Conservation (phyloP, 2,329 filamentous ascomycete species). For the Botrytis hyacinthi region DNA sequence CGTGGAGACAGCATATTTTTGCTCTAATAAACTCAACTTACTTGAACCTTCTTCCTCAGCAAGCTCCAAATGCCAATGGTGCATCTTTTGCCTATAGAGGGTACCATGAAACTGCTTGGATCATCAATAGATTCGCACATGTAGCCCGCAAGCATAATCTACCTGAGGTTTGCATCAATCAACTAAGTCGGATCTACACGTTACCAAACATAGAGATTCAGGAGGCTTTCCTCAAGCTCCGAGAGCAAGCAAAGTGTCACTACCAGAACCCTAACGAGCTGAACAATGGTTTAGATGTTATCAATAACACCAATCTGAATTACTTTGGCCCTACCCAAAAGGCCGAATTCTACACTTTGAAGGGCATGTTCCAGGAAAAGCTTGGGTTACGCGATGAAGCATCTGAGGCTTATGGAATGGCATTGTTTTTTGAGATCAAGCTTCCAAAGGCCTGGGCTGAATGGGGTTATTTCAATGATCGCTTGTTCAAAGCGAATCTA, state of each 20-base stretch:
- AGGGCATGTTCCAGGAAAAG: slow-evolving; percentile 98
- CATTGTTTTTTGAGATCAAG: slow-evolving; percentile 92
- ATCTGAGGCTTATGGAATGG: slow-evolving; percentile 90
- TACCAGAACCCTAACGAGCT: slow-evolving; percentile 95
- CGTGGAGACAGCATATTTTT: slow-evolving; percentile 99
- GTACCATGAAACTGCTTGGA: slow-evolving; percentile 99
- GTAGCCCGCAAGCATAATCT: slow-evolving; percentile 96
- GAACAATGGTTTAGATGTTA: slow-evolving; percentile 90
- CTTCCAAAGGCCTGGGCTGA: slow-evolving; percentile 98
- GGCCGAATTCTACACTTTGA: slow-evolving; percentile 97
- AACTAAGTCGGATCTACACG: slow-evolving; percentile 96
- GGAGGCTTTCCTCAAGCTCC: slow-evolving; percentile 93
- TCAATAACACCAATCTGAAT: slow-evolving; percentile 98
- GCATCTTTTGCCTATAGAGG: slow-evolving; percentile 95
- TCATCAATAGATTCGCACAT: slow-evolving; percentile 98
- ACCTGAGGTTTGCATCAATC: slow-evolving; percentile 94
- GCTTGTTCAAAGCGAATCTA: slow-evolving; percentile 90
- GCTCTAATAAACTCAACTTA: slow-evolving; percentile 95
- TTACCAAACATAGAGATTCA: slow-evolving; percentile 99
- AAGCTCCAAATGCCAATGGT: slow-evolving; percentile 77
- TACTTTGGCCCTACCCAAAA: slow-evolving; percentile 97
- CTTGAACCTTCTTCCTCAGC: slow-evolving; percentile 75
- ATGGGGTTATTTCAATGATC: slow-evolving; percentile 98
- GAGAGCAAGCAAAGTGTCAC: slow-evolving; percentile 98
- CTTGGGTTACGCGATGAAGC: slow-evolving; percentile 87